Evolutionary conservation across 495 filamentous ascomycete genomes (phyloP), one percentile per base, ranked within the genome.

Genomic region (Aspergillus cavernicola): DNA sequence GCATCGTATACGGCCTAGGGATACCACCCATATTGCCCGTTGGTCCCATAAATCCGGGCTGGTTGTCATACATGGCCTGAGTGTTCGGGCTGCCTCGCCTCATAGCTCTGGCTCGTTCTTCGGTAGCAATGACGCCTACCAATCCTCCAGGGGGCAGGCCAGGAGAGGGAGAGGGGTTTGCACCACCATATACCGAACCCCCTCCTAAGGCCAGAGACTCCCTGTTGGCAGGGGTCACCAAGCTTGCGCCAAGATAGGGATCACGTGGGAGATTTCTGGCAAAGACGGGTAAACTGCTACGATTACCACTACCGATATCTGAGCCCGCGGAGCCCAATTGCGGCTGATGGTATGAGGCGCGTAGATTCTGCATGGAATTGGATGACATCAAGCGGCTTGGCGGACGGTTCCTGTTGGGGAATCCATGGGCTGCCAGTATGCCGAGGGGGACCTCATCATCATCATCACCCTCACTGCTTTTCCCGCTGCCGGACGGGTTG

Each of bases 341-440:
- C 28, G 63, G 58, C 29, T 61, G 67, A 11, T 64, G 57, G 39
- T 66, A 63, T 12, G 75, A 78, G 1, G 66, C 68, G n/a, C 72
- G 70, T 22, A 78, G 63, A 39, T 76, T 75, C 22, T 76, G 77
- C 24, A 73, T 76, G 11, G 88, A 90, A 44, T 74, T 81, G 64
- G 82, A 77, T 35, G 79, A 83, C 42, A 74, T 78, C 28, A 89
- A 76, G 26, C 85, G 81, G 35, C 79, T 88, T 3, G 93, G 92
- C 10, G 90, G 87, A 26, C 89, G 81, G 56, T 83, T 86, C 68
- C 83, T 89, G 60, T 81, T 85, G 4, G 93, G 93, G 61, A 98
- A 98, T 16, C 93, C 93, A 66, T 97, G 92, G 9, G 90, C 90
- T 42, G 87, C 85, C 26, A 97, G 72, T 60, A 97, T 92, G 7